Evolutionary conservation across 106 monocot genomes (phyloP).

Genomic region (Gastrodia elata): DNA sequence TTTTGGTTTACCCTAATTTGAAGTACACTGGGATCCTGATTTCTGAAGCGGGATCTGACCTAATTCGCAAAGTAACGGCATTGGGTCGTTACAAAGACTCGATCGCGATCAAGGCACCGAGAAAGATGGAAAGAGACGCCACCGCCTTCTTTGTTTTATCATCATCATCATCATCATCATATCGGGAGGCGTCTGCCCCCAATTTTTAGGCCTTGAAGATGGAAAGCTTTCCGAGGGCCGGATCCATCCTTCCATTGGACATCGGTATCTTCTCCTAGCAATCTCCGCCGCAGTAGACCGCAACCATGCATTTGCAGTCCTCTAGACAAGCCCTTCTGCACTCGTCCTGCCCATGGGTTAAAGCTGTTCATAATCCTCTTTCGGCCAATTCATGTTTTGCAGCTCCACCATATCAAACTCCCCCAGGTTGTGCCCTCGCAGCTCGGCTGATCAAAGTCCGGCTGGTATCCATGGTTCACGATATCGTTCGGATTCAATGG

Average conservation of each 20-base stretch:
- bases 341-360: not conserved
- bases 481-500: slow-evolving; percentile 14
- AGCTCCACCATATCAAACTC: not conserved
- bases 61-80: too few relatives aligned
- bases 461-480: slow-evolving; percentile 31
- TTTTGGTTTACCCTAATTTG: too few relatives aligned
- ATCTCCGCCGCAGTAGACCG: not conserved
- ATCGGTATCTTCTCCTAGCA: slow-evolving; percentile 33
- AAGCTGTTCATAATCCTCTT: slow-evolving; percentile 21
- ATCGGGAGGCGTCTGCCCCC: not conserved
- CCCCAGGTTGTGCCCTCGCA: slow-evolving; percentile 6
- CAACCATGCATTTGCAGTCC: slow-evolving; percentile 19
- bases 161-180: not conserved
- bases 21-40: too few relatives aligned
- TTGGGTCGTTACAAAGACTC: too few relatives aligned
- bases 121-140: not conserved
- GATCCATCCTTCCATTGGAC: slow-evolving; percentile 8
- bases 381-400: slow-evolving; percentile 10
- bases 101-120: not conserved
- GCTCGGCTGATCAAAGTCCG: slow-evolving; percentile 18
- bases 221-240: not conserved
- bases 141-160: not conserved
- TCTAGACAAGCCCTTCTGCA: slow-evolving; percentile 13
- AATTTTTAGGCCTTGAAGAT: slow-evolving; percentile 9
- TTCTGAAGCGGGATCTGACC: too few relatives aligned